A percentile compares a stretch with the other conserved stretches of the same genome.
phyloP scores from a whole-genome alignment of 805 yeast species.

The Wickerhamomyces sydowiorum region DNA sequence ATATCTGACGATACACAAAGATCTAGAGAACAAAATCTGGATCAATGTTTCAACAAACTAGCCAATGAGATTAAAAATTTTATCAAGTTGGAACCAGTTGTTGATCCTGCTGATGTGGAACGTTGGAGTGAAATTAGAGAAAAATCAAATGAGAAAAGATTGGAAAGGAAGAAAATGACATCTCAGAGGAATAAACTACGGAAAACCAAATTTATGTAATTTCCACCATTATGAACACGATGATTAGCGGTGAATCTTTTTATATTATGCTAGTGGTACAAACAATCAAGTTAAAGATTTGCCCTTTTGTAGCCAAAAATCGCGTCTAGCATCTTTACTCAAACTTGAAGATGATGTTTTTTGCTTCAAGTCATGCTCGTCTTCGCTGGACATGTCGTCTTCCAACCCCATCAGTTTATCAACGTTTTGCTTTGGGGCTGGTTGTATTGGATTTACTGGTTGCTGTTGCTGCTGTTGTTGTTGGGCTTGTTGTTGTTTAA shows the following conservation, averaged over 20 bases:
- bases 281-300: conserved; percentile 9
- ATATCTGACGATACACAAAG: conserved; percentile 58
- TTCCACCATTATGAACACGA: too few species aligned
- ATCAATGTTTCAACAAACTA: conserved; percentile 56
- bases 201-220: conserved; percentile 5
- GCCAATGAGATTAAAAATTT: conserved; percentile 41
- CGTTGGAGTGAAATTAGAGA: conserved; percentile 43
- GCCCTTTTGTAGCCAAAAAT: conserved; percentile 35
- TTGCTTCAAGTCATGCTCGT: conserved; percentile 15
- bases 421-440: conserved; percentile 3
- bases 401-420: conserved; percentile 22
- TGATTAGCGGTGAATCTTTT: too few species aligned
- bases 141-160: conserved; percentile 28
- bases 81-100: conserved; percentile 43
- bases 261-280: too few species aligned
- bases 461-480: too few species aligned
- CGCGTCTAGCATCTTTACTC: conserved; percentile 20
- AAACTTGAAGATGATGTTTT: conserved; percentile 6
- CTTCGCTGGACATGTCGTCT: conserved; percentile 16
- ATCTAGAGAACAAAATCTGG: conserved; percentile 50
- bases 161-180: conserved; percentile 29
- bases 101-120: conserved; percentile 35
- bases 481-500: background rate
- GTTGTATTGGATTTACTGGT: background rate
- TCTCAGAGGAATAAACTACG: conserved; percentile 34